Percentiles rank a stretch among this genome's conserved stretches.
Evolutionary conservation across 495 filamentous ascomycete species (phyloP).

Genomic region (Penicillium manginii): DNA sequence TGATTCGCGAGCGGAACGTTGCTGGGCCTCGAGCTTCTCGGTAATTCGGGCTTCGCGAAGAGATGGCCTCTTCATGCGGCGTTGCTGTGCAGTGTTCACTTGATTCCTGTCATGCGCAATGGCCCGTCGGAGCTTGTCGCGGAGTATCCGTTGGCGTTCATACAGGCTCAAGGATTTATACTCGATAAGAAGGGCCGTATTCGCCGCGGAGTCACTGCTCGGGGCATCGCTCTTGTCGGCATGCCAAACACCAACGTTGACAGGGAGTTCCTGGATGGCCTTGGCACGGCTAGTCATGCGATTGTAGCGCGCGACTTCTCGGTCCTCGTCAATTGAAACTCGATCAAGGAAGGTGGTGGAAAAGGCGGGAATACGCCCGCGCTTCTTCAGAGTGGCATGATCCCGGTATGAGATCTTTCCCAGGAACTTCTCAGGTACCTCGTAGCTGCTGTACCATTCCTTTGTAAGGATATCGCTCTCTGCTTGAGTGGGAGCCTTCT

Average conservation of each 20-base stretch:
- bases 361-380: conserved; percentile 42
- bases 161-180: conserved; percentile 84
- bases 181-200: conserved; percentile 89
- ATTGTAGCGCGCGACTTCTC: conserved; percentile 87
- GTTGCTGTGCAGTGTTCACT: conserved; percentile 87
- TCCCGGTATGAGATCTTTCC: conserved; percentile 76
- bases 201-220: conserved; percentile 77
- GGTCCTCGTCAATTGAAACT: conserved; percentile 56
- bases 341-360: not conserved
- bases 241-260: conserved; percentile 84
- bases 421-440: conserved; percentile 64
- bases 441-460: conserved; percentile 64
- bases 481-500: conserved; percentile 37
- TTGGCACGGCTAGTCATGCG: conserved; percentile 79
- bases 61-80: conserved; percentile 94
- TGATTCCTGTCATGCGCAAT: conserved; percentile 94
- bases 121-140: conserved; percentile 82
- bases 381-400: conserved; percentile 48
- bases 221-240: conserved; percentile 69
- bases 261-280: conserved; percentile 79
- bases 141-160: conserved; percentile 76
- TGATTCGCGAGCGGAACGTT: conserved; percentile 89
- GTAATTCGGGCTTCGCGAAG: conserved; percentile 95
- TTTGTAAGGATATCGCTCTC: conserved; percentile 34
- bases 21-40: conserved; percentile 98